Evolutionary conservation across 2,329 filamentous ascomycete species (phyloP), one percentile per base, ranked within the genome.

Genomic region (Pestalotiopsis sp.): DNA sequence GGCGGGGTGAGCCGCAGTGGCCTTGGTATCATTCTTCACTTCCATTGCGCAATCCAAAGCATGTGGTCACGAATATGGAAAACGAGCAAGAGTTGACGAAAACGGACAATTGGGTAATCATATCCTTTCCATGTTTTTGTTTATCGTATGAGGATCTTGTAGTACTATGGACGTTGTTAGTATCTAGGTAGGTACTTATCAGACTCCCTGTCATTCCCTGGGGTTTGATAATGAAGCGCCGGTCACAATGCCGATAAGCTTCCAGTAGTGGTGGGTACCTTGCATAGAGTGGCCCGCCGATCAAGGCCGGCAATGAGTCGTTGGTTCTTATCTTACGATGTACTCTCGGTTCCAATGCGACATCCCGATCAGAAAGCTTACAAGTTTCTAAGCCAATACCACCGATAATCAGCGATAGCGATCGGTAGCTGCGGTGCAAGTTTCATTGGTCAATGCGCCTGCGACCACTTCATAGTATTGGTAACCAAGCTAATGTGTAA

Each of bases 1-100:
- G 56, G 56, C 26, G 22, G 56, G 56, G 11, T 11, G 22, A 26
- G 56, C 56, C 17, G 26, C 30, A 26, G 20, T 68, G 63, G 48
- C 38, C n/a, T 38, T 61, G 38, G 48, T 58, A 10, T 66, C 60
- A 44, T 38, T 64, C 64, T 38, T 64, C 10, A 58, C 26, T 11
- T 58, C 56, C 56, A 58, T 58, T 26, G 56, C 22, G 56, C 17
- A 35, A 17, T 26, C 14, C 20, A 14, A 58, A 13, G 22, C 20
- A 14, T 20, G 14, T 17, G 22, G 56, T 4, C 26, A 14, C 24
- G 20, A 26, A 22, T 13, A 10, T 35, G 10, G 14, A 52, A 52
- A 17, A 52, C 14, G 6, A 17, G 44, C 20, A 58, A 14, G 22
- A 35, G 24, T 13, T 26, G 22, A 24, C 55, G 6, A 26, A 26